These are phyloP conservation scores for Proliferodiscus dingleyae DNA, from an alignment of 2,329 filamentous ascomycete species.

Conservation along the genomic window DNA sequence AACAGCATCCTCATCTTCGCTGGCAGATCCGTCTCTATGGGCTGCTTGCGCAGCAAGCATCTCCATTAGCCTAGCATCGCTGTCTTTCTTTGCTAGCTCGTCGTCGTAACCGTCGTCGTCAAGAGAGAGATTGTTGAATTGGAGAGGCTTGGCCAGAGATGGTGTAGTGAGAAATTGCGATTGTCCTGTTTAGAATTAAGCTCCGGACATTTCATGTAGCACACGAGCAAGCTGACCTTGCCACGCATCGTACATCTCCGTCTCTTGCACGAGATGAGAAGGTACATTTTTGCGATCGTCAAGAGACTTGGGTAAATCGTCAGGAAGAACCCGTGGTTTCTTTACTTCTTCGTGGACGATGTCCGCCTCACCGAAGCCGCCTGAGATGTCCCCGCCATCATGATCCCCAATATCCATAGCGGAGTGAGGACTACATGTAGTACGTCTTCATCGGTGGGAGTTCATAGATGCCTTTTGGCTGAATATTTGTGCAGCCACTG, in stretches of 20 bases:
- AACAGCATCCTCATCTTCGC: constrained; percentile 76
- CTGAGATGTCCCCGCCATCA: constrained; percentile 38
- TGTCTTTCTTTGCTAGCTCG: constrained; percentile 56
- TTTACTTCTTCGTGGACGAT: constrained; percentile 33
- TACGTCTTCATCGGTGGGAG: constrained; percentile 19
- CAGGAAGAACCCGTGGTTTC: constrained; percentile 53
- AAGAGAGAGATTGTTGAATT: constrained; percentile 75
- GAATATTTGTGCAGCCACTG: neutral
- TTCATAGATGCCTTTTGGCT: constrained; percentile 9
- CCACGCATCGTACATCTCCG: constrained; percentile 98
- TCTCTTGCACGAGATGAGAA: constrained; percentile 64
- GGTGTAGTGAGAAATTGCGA: constrained; percentile 91
- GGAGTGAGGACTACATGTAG: constrained; percentile 29
- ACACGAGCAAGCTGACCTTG: constrained; percentile 57
- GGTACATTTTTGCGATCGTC: constrained; percentile 75
- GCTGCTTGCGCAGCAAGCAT: constrained; percentile 95
- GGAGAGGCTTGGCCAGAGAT: constrained; percentile 75
- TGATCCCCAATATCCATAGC: constrained; percentile 57
- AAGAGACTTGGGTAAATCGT: constrained; percentile 84
- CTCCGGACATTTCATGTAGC: constrained; percentile 12
- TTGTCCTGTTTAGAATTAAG: constrained; percentile 58
- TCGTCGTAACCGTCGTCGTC: constrained; percentile 80
- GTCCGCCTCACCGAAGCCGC: constrained; percentile 54
- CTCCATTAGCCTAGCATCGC: constrained; percentile 83
- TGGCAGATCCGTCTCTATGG: constrained; percentile 66